Conservation (phyloP, 179 eudicot genomes). For the Camellia oleifera region DNA sequence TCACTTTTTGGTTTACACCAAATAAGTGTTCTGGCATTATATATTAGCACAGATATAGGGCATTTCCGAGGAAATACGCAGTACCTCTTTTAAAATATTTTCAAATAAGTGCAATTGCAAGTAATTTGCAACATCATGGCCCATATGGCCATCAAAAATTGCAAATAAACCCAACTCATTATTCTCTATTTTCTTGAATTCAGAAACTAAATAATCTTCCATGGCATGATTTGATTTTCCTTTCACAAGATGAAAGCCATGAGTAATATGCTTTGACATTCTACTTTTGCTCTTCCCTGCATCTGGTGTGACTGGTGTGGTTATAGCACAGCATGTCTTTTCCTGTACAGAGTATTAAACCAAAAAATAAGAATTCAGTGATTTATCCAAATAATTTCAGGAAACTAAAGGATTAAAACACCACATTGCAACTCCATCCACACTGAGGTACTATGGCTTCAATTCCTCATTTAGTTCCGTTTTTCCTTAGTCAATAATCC, state of each 20-base stretch:
- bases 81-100: constrained; percentile 74
- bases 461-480: neutral
- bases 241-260: constrained; percentile 69
- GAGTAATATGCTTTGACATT: constrained; percentile 56
- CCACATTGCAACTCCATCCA: neutral
- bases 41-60: no score
- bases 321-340: constrained; percentile 56
- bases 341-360: constrained; percentile 29
- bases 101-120: constrained; percentile 58
- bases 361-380: neutral
- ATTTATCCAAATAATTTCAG: neutral
- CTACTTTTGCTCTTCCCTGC: constrained; percentile 64
- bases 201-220: constrained; percentile 80
- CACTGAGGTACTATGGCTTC: neutral
- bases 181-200: constrained; percentile 51
- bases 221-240: constrained; percentile 80
- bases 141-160: constrained; percentile 87
- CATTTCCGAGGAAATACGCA: no score
- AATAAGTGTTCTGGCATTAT: no score
- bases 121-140: constrained; percentile 73
- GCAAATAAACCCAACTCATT: constrained; percentile 81
- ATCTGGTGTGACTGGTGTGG: constrained; percentile 54
- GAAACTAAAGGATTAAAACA: neutral
- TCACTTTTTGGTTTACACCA: no score
- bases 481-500: neutral